Conservation (phyloP, 208 protist genomes). For the Tritrichomonas musculus region DNA sequence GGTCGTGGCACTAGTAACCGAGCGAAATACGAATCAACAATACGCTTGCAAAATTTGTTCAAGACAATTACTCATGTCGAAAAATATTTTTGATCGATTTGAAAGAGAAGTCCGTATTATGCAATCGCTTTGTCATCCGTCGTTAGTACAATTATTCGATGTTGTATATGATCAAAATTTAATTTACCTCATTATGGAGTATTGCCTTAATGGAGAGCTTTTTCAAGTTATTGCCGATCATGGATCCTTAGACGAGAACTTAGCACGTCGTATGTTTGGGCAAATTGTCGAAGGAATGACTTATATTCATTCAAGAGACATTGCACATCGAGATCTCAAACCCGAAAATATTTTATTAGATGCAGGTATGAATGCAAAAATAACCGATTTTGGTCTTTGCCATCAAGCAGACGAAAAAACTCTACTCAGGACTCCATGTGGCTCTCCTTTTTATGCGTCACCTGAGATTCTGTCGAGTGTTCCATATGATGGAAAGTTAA, state of each 20-base stretch:
- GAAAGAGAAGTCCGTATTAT: slow-evolving; percentile 11
- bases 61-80: neutral
- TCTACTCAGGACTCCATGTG: neutral
- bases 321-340: neutral
- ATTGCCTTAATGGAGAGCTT: neutral
- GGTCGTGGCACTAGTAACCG: neutral
- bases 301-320: neutral
- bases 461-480: neutral
- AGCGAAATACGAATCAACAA: neutral
- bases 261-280: neutral
- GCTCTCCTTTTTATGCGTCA: neutral
- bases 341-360: slow-evolving; percentile 13
- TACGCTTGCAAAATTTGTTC: neutral
- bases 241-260: neutral
- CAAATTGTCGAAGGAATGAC: neutral
- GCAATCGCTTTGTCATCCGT: neutral
- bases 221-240: neutral
- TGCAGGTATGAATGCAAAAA: neutral
- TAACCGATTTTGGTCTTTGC: neutral
- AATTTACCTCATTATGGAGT: neutral
- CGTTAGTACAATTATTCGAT: neutral
- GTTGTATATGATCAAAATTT: neutral
- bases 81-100: neutral
- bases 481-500: neutral
- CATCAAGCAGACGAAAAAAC: neutral